Percentiles rank a stretch among this genome's conserved stretches.
phyloP scores from a whole-genome alignment of 2,329 filamentous ascomycete genomes.

The Exserohilum rostratum region DNA sequence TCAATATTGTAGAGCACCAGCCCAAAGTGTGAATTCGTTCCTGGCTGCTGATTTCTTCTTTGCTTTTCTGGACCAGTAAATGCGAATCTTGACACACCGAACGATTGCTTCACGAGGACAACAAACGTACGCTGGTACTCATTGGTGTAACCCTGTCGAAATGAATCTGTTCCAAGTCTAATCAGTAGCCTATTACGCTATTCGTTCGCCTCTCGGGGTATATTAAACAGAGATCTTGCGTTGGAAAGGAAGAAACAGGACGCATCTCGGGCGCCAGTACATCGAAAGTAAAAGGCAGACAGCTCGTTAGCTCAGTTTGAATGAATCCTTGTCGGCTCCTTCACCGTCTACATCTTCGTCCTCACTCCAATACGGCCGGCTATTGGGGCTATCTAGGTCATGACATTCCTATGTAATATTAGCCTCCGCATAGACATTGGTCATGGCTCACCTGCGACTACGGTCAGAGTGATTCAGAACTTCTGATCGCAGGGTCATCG shows the following conservation, averaged over 20 bases:
- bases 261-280: conserved; percentile 3
- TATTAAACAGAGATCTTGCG: not conserved
- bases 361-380: not conserved
- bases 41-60: not conserved
- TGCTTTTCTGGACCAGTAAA: not conserved
- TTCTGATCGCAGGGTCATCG: conserved; percentile 3
- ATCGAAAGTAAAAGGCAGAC: not conserved
- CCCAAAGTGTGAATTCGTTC: not conserved
- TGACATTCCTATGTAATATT: conserved; percentile 5
- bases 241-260: not conserved
- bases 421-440: conserved; percentile 4
- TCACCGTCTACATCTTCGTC: not conserved
- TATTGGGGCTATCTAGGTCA: conserved; percentile 1
- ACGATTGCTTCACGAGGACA: not conserved
- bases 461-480: conserved; percentile 8
- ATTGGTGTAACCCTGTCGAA: not conserved
- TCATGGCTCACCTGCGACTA: conserved; percentile 1
- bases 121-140: not conserved
- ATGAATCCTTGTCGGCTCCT: not conserved
- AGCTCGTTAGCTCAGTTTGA: conserved; percentile 1
- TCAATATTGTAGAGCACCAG: not conserved
- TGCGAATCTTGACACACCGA: not conserved
- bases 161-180: not conserved
- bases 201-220: not conserved
- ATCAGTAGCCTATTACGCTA: not conserved